phyloP scores from a whole-genome alignment of 164 flowering plant species.

The Annona cherimola region DNA sequence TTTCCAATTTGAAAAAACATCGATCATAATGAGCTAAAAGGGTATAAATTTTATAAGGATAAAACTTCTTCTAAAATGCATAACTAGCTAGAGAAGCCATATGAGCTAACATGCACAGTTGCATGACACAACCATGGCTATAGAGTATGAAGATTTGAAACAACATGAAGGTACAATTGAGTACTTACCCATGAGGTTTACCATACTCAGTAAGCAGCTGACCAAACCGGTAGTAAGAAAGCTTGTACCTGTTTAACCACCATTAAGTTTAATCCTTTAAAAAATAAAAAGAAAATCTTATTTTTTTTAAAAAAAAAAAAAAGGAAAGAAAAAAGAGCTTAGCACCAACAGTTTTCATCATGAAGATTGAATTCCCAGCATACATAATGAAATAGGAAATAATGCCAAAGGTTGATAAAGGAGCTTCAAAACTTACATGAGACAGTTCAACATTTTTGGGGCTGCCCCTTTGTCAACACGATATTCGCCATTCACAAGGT shows the following conservation, averaged over 20 bases:
- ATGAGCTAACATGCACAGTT: no score
- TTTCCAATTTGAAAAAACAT: no score
- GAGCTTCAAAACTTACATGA: slow-evolving; percentile 66
- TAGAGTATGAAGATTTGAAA: no score
- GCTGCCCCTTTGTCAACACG: slow-evolving; percentile 99
- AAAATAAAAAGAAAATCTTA: neutral
- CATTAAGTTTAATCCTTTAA: slow-evolving; percentile 1
- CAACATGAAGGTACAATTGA: no score
- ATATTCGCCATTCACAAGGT: slow-evolving; percentile 97
- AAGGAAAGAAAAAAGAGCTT: neutral
- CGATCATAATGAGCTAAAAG: no score
- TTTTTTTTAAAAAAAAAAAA: neutral
- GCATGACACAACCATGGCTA: no score
- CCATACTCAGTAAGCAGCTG: slow-evolving; percentile 92
- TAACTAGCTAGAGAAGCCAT: no score
- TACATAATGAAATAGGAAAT: neutral
- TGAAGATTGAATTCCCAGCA: neutral
- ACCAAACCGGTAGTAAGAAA: slow-evolving; percentile 91
- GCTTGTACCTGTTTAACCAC: slow-evolving; percentile 72
- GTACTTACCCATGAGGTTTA: slow-evolving; percentile 78
- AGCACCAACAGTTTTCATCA: neutral
- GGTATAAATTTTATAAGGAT: no score
- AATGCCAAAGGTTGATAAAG: neutral
- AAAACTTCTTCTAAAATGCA: no score
- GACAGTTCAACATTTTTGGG: slow-evolving; percentile 97